phyloP scores from a whole-genome alignment of 1,284 basidiomycete species.

The Puccinia horiana region DNA sequence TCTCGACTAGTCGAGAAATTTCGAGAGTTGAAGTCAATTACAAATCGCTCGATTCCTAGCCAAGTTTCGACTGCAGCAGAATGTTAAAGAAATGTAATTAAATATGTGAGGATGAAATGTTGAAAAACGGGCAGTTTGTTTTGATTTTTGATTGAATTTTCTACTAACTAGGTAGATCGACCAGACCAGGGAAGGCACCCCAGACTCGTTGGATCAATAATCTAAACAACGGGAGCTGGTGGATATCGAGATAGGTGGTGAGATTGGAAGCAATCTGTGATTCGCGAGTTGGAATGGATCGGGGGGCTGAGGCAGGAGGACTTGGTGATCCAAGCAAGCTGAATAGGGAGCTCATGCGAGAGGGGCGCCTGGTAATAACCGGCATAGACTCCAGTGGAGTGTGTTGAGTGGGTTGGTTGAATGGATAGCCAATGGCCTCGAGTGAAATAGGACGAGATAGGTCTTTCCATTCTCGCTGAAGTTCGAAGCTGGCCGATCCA shows the following conservation, averaged over 20 bases:
- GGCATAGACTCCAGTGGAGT: neutral
- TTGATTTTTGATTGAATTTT: neutral
- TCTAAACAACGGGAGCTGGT: constrained; percentile 26
- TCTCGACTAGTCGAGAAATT: constrained; percentile 48
- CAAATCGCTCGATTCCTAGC: constrained; percentile 31
- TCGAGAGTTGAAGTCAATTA: constrained; percentile 36
- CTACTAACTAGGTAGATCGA: constrained; percentile 25
- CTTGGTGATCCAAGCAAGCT: constrained; percentile 23
- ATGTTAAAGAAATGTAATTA: neutral
- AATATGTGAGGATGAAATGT: neutral
- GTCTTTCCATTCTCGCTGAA: constrained; percentile 45
- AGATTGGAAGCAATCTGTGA: neutral
- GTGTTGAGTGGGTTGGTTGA: neutral
- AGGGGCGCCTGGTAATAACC: constrained; percentile 8
- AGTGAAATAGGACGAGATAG: constrained; percentile 20
- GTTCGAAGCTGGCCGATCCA: constrained; percentile 23
- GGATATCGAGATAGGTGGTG: neutral
- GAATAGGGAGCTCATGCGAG: constrained; percentile 1
- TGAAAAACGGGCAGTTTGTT: neutral
- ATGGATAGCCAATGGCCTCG: constrained; percentile 37
- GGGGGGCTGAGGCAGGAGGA: neutral
- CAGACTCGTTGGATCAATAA: constrained; percentile 34
- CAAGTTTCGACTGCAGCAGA: constrained; percentile 18
- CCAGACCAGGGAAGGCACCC: constrained; percentile 21
- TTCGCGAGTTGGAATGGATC: neutral